These are phyloP conservation scores for Chlorophyllum brunneum DNA, from an alignment of 768 basidiomycete species.

Conservation along the genomic window DNA sequence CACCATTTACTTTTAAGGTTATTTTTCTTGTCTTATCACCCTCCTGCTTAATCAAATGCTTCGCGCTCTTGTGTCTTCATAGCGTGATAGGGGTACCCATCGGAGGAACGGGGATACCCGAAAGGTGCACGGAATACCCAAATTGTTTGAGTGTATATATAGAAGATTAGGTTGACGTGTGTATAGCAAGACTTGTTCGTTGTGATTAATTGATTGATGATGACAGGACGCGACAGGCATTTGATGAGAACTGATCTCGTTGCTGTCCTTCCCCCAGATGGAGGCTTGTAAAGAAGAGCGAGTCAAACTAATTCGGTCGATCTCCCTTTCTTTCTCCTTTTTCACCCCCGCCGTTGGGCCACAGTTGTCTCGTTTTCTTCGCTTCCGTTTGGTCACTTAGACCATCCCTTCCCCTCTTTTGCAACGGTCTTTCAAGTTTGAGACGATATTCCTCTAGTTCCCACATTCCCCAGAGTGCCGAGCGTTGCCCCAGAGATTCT, in stretches of 20 bases:
- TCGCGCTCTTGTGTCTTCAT: neutral
- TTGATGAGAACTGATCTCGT: conserved; percentile 11
- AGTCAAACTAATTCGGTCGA: neutral
- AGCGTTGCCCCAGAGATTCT: neutral
- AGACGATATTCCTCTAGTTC: neutral
- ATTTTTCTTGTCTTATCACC: neutral
- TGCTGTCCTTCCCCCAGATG: neutral
- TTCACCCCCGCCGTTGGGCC: neutral
- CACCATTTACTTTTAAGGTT: neutral
- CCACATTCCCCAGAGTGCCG: neutral
- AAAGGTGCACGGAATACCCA: neutral
- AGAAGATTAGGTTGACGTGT: neutral
- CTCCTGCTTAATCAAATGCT: neutral
- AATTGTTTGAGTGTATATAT: conserved; percentile 3
- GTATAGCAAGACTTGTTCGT: no score
- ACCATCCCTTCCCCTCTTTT: conserved; percentile 1
- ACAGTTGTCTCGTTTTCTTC: neutral
- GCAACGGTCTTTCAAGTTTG: no score
- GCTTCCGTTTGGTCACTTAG: neutral
- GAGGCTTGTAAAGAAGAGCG: neutral
- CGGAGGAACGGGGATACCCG: neutral
- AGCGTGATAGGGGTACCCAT: neutral
- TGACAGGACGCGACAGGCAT: conserved; percentile 11
- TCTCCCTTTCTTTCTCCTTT: neutral
- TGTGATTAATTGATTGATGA: no score